These are phyloP conservation scores for Rhodamnia rubescens DNA, from an alignment of 345 rosid species.

Conservation along the genomic window DNA sequence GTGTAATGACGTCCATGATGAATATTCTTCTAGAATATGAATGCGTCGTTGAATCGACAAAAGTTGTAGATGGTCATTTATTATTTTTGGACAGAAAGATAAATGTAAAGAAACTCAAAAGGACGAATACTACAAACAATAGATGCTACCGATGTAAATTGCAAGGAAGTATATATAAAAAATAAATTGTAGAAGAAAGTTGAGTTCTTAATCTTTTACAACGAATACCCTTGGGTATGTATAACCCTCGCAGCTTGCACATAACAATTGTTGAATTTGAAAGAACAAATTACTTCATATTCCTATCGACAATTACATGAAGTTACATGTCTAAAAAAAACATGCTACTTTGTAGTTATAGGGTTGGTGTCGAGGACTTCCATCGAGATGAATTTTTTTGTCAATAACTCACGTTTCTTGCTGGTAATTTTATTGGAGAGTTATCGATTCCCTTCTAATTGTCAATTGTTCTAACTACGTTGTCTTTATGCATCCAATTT, in stretches of 20 bases:
- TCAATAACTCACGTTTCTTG: background rate
- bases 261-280: background rate
- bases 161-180: background rate
- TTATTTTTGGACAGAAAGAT: background rate
- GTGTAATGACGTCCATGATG: rapidly evolving
- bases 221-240: background rate
- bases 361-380: background rate
- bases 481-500: background rate
- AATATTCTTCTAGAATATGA: background rate
- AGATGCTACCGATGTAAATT: background rate
- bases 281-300: background rate
- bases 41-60: background rate
- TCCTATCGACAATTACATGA: rapidly evolving
- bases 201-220: background rate
- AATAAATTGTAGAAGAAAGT: background rate
- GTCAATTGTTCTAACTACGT: rapidly evolving
- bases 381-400: background rate
- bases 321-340: background rate
- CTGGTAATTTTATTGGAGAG: background rate
- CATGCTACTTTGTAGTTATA: background rate
- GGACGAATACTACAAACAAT: background rate
- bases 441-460: background rate
- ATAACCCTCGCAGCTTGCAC: background rate
- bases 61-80: background rate
- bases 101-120: background rate